A percentile compares a stretch with the other conserved stretches of the same genome.
phyloP scores from a whole-genome alignment of 345 rosid species.

The Physaria fendleri region DNA sequence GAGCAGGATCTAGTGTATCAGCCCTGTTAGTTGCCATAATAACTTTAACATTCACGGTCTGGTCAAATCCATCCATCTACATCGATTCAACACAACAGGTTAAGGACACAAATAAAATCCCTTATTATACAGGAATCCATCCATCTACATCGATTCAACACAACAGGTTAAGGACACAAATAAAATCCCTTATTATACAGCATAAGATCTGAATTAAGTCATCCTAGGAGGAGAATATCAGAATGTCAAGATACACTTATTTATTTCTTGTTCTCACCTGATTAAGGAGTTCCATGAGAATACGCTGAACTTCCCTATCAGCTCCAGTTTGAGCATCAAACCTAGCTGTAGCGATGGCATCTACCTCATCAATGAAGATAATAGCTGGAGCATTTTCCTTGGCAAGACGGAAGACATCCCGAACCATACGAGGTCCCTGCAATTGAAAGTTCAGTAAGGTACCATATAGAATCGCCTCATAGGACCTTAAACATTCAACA shows the following conservation, averaged over 20 bases:
- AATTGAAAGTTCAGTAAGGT: background rate
- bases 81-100: too few relatives aligned
- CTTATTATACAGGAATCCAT: too few relatives aligned
- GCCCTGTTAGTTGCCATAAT: constrained; percentile 98
- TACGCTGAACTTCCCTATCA: constrained; percentile 97
- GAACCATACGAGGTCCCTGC: constrained; percentile 99
- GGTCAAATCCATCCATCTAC: constrained; percentile 98
- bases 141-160: constrained; percentile 37
- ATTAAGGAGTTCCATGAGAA: constrained; percentile 92
- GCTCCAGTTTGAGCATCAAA: constrained; percentile 99
- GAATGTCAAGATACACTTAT: background rate
- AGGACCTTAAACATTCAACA: background rate
- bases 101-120: too few relatives aligned
- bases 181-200: background rate
- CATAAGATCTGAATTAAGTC: background rate
- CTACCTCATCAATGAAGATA: constrained; percentile 95
- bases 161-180: constrained; percentile 1
- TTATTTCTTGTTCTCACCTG: constrained; percentile 43
- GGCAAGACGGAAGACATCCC: constrained; percentile 97
- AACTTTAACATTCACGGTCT: constrained; percentile 94
- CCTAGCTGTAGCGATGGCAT: constrained; percentile 98
- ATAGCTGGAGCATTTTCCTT: constrained; percentile 99
- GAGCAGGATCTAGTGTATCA: constrained; percentile 97
- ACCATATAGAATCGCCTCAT: background rate
- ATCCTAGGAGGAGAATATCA: background rate